These are phyloP conservation scores for Fusarium graminum DNA, from an alignment of 2,329 filamentous ascomycete genomes.

Conservation along the genomic window DNA sequence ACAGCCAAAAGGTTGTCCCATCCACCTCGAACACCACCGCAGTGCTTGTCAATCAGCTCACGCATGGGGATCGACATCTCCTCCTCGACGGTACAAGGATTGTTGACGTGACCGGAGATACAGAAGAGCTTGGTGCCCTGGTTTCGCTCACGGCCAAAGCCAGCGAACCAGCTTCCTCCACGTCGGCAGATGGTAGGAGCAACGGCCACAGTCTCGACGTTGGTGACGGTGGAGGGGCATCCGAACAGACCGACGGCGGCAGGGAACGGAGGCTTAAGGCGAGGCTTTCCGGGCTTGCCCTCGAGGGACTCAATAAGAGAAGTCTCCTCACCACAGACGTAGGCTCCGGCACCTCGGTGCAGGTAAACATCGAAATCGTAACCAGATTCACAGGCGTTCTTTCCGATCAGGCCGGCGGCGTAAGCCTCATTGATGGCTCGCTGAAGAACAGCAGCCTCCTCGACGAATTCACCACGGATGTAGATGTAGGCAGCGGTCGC, in stretches of 20 bases:
- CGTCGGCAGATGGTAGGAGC: slow-evolving; percentile 95
- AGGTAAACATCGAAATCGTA: slow-evolving; percentile 99
- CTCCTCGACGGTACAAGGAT: slow-evolving; percentile 97
- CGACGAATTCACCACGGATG: slow-evolving; percentile 97
- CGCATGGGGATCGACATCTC: slow-evolving; percentile 98
- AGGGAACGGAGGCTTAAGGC: slow-evolving; percentile 98
- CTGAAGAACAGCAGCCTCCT: slow-evolving; percentile 94
- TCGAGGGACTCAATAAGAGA: slow-evolving; percentile 98
- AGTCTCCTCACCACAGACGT: slow-evolving; percentile 98
- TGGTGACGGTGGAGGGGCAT: slow-evolving; percentile 97
- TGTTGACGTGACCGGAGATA: slow-evolving; percentile 99
- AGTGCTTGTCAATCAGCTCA: slow-evolving; percentile 98
- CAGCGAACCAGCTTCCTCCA: slow-evolving; percentile 91
- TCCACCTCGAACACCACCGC: slow-evolving; percentile 93
- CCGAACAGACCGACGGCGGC: slow-evolving; percentile 97
- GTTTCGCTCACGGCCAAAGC: slow-evolving; percentile 96
- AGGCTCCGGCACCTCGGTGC: slow-evolving; percentile 96
- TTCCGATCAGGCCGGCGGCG: slow-evolving; percentile 92
- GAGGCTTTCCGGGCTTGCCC: slow-evolving; percentile 98
- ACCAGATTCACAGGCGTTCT: slow-evolving; percentile 96
- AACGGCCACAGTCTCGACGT: slow-evolving; percentile 97
- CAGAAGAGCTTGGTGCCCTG: slow-evolving; percentile 98
- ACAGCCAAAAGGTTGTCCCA: slow-evolving; percentile 98
- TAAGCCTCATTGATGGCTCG: slow-evolving; percentile 98
- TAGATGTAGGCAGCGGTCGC: slow-evolving; percentile 99